Percentiles rank a stretch among this genome's conserved stretches.
phyloP scores from a whole-genome alignment of 2,329 filamentous ascomycete species.

The Trichoderma atroviride region DNA sequence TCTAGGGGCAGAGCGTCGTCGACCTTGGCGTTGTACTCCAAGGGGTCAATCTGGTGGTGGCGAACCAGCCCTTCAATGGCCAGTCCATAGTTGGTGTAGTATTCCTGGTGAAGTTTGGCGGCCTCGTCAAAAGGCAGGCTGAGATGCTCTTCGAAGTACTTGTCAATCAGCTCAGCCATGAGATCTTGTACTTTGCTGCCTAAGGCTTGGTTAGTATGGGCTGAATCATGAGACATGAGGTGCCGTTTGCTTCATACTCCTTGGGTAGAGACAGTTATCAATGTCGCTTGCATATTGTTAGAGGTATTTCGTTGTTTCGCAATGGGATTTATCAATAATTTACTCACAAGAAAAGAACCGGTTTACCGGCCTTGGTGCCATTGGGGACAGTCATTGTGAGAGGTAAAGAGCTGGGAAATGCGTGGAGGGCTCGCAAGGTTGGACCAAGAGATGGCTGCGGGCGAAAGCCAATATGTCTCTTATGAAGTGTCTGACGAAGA shows the following conservation, averaged over 20 bases:
- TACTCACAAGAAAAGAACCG: slow-evolving; percentile 50
- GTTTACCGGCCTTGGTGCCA: slow-evolving; percentile 40
- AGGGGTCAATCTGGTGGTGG: slow-evolving; percentile 90
- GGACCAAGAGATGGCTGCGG: not conserved
- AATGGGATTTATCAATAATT: not conserved
- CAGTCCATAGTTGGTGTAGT: slow-evolving; percentile 96
- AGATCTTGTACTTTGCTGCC: slow-evolving; percentile 81
- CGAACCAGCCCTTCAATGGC: slow-evolving; percentile 93
- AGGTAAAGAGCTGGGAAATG: not conserved
- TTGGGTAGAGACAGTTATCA: slow-evolving; percentile 95
- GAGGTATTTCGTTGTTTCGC: not conserved
- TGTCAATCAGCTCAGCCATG: slow-evolving; percentile 81
- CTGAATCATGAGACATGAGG: slow-evolving; percentile 6
- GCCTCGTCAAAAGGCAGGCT: slow-evolving; percentile 76
- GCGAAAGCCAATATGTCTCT: not conserved
- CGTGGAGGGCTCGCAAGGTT: slow-evolving; percentile 23
- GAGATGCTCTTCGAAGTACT: slow-evolving; percentile 69
- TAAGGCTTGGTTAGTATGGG: slow-evolving; percentile 36
- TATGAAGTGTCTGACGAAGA: not conserved
- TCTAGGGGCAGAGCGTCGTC: slow-evolving; percentile 93
- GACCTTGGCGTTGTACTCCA: slow-evolving; percentile 92
- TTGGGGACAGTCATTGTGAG: slow-evolving; percentile 40
- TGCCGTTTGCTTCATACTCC: slow-evolving; percentile 59
- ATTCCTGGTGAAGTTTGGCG: slow-evolving; percentile 81
- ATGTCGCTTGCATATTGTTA: slow-evolving; percentile 72